Conservation (phyloP, 2,329 filamentous ascomycete species). For the Beauveria scarabaeidicola region DNA sequence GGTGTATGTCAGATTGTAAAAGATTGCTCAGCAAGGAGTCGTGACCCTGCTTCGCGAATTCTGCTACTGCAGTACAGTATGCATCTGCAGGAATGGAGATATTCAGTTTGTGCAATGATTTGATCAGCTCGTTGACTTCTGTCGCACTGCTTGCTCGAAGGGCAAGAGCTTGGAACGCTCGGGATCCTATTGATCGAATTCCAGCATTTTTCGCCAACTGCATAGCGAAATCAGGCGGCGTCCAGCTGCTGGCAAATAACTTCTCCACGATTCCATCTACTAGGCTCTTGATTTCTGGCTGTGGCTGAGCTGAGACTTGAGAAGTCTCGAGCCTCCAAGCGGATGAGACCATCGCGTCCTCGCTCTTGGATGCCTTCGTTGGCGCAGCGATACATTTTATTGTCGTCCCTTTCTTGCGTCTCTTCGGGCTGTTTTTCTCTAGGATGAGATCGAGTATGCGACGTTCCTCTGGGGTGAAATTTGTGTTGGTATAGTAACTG, state of each 20-base stretch:
- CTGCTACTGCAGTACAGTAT: constrained; percentile 57
- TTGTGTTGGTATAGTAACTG: constrained; percentile 35
- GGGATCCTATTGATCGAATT: constrained; percentile 62
- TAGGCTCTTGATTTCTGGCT: constrained; percentile 10
- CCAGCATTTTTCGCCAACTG: constrained; percentile 62
- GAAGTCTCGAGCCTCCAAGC: neutral
- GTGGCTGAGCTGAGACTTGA: neutral
- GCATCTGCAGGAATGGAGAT: constrained; percentile 55
- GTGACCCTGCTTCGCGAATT: constrained; percentile 52
- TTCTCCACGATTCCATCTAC: constrained; percentile 20
- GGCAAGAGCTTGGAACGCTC: constrained; percentile 70
- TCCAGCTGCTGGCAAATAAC: constrained; percentile 66
- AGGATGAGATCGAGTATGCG: neutral
- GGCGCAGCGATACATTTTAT: neutral
- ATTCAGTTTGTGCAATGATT: constrained; percentile 50
- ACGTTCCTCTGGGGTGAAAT: constrained; percentile 30
- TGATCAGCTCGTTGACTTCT: constrained; percentile 50
- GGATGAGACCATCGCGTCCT: neutral
- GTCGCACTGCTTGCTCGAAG: constrained; percentile 50
- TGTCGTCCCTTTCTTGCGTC: neutral
- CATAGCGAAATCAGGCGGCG: constrained; percentile 65
- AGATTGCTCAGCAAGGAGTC: constrained; percentile 38
- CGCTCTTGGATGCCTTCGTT: neutral
- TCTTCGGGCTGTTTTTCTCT: neutral
- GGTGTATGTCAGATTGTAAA: constrained; percentile 43